Base-by-base conservation (phyloP, 768 basidiomycete species). In the Suillus spraguei region DNA sequence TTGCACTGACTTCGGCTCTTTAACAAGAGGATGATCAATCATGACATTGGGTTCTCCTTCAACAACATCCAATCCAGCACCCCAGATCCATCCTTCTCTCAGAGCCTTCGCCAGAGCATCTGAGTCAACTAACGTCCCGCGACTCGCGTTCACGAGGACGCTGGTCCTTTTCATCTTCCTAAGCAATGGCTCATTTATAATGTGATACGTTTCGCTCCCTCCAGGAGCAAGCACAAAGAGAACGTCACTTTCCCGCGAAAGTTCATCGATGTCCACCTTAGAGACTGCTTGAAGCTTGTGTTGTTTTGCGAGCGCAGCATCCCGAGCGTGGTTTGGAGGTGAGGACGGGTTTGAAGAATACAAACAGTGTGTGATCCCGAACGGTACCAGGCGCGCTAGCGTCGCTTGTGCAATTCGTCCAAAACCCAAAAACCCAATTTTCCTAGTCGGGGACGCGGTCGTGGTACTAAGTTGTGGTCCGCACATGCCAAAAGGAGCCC, bases 381-480 rank as follows among this genome's bases (percentile, higher is more conserved):
- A 98, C 1, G 92, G 87, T 11, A 91, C 77, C 42, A 98, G 84
- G 4, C 97, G 87, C 2, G 83, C 75, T 47, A 97, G 83, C 0
- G 90, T 91, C 24, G 90, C 90, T 69, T 95, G 93, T 0, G 95
- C 87, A 68, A 99, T 99, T 32, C 97, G 87, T 7, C 97, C 97
- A 68, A 99, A 98, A 14, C 97, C 97, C 38, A 99, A 81, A 78
- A 99, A 97, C 1, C 94, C 95, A 2, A 89, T 86, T 1, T 89
- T 96, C 49, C 89, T 86, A 9, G 72, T 82, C 3, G 82, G 82
- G 8, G 83, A 79, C 17, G 79, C 68, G 2, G 70, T 62, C 1
- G 82, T 81, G 0, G 87, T 76, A 75, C 89, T 88, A 22, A 92
- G 77, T 71, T 95, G 93, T 1, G 87, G 91, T 0, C 97, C 96